Evolutionary conservation across 176 grass and related monocot genomes (phyloP).

Genomic region (Carex littledalei): DNA sequence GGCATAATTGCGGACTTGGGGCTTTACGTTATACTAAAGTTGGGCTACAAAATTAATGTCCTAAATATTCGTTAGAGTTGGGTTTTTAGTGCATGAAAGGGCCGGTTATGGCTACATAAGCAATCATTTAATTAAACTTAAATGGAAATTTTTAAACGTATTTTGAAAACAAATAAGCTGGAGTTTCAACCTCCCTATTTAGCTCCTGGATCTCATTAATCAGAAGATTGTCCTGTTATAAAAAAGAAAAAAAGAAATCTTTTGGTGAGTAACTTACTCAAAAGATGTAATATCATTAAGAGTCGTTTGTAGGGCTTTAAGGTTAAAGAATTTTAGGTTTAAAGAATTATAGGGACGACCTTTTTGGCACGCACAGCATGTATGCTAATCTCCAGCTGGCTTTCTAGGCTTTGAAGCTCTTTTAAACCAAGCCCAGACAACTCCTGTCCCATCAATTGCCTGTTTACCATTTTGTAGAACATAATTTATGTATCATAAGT

Average conservation of each 20-base stretch:
- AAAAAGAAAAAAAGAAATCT: background rate
- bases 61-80: background rate
- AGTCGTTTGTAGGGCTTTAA: background rate
- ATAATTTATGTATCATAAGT: background rate
- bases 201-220: conserved; percentile 77
- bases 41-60: background rate
- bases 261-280: background rate
- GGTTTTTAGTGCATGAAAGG: background rate
- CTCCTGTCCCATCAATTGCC: conserved; percentile 73
- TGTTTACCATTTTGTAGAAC: conserved; percentile 21
- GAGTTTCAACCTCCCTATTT: conserved; percentile 46
- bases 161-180: background rate
- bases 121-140: background rate
- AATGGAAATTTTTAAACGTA: background rate
- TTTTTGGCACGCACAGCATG: conserved; percentile 49
- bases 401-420: conserved; percentile 68
- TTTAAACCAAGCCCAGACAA: conserved; percentile 54
- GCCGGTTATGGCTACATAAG: background rate
- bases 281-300: background rate
- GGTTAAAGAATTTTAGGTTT: background rate
- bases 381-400: conserved; percentile 56
- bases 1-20: background rate
- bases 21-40: background rate
- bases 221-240: conserved; percentile 55
- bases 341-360: conserved; percentile 23